Evolutionary conservation across 2,329 filamentous ascomycete species (phyloP).

Genomic region (Diaporthe ilicicola): DNA sequence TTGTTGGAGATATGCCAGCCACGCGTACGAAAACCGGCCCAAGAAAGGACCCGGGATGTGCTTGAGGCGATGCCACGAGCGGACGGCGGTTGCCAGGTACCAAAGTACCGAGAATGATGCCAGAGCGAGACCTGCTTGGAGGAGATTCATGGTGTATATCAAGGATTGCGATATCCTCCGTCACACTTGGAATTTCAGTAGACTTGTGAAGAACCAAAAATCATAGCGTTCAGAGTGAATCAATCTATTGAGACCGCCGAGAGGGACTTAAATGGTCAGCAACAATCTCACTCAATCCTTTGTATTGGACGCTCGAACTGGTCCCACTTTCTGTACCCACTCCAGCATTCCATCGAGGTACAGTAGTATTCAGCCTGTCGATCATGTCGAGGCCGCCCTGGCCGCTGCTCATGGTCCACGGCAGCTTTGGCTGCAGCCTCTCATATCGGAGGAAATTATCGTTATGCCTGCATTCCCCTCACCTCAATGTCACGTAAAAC

Average conservation of each 20-base stretch:
- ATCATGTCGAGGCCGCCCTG: background rate
- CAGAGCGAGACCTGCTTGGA: background rate
- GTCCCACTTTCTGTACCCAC: background rate
- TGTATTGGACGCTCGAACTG: background rate
- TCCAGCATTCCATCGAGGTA: background rate
- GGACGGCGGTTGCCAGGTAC: background rate
- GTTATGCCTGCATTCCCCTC: background rate
- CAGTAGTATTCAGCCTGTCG: background rate
- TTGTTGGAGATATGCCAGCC: slow-evolving; percentile 37
- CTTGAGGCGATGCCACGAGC: slow-evolving; percentile 35
- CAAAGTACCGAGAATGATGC: background rate
- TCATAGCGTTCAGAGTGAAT: background rate
- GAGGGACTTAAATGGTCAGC: background rate
- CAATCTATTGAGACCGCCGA: background rate
- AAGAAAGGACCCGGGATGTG: slow-evolving; percentile 39
- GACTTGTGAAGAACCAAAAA: background rate
- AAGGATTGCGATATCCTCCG: too few relatives aligned
- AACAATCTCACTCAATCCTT: background rate
- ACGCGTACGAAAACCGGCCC: slow-evolving; percentile 45
- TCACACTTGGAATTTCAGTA: background rate
- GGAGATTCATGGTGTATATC: background rate
- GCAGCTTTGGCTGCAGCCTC: background rate
- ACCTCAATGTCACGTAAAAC: background rate
- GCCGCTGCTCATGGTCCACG: background rate
- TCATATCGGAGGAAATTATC: background rate